Percentiles rank a stretch among this genome's conserved stretches.
Conservation (phyloP, 306 rosid genomes). For the Astragalus membranaceus region DNA sequence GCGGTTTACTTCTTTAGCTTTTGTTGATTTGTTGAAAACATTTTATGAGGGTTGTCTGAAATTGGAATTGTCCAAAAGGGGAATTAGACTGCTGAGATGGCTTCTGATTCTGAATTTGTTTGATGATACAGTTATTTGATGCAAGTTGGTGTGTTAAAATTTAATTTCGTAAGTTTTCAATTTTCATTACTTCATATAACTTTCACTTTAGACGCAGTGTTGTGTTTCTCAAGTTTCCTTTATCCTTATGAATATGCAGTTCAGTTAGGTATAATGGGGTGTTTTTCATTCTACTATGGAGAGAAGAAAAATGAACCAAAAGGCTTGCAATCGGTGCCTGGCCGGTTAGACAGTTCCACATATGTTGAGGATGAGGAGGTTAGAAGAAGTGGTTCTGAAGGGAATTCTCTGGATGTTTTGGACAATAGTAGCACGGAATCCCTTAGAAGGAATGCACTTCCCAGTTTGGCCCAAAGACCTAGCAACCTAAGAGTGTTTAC, state of each 20-base stretch:
- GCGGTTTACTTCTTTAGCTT: neutral
- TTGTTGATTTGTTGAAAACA: neutral
- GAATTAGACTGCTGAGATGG: neutral
- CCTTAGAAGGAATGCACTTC: slow-evolving; percentile 48
- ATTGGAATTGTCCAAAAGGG: slow-evolving; percentile 3
- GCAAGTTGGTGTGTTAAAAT: slow-evolving; percentile 16
- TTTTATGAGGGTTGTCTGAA: neutral
- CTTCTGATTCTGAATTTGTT: neutral
- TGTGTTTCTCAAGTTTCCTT: slow-evolving; percentile 15
- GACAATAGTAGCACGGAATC: slow-evolving; percentile 67
- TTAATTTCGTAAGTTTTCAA: slow-evolving; percentile 1
- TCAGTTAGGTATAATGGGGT: slow-evolving; percentile 49
- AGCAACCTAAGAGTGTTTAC: slow-evolving; percentile 78
- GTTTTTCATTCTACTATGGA: slow-evolving; percentile 49
- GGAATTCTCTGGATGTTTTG: slow-evolving; percentile 54
- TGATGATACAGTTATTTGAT: slow-evolving; percentile 7
- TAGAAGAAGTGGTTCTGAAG: slow-evolving; percentile 59
- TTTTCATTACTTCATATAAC: neutral
- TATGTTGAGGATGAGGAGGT: slow-evolving; percentile 41
- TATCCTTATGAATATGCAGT: slow-evolving; percentile 28
- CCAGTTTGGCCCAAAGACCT: slow-evolving; percentile 69
- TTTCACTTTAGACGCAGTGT: slow-evolving; percentile 10
- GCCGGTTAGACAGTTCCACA: slow-evolving; percentile 35
- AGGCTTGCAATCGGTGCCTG: slow-evolving; percentile 31
- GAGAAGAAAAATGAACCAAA: slow-evolving; percentile 61